Percentiles rank a stretch among this genome's conserved stretches.
phyloP scores from a whole-genome alignment of 2,329 filamentous ascomycete genomes.

The Thermoascus crustaceus region DNA sequence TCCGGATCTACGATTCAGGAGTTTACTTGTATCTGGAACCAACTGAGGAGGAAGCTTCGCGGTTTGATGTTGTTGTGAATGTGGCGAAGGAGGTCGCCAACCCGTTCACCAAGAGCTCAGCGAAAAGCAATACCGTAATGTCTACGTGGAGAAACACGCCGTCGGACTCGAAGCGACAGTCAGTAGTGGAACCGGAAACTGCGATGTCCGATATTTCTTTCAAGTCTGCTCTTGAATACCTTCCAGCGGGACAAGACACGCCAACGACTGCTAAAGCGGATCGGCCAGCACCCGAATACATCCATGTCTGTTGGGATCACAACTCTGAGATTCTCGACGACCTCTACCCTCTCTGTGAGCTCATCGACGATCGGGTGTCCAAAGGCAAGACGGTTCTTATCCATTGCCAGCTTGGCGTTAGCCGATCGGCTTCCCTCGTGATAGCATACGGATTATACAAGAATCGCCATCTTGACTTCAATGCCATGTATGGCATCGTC shows the following conservation, averaged over 20 bases:
- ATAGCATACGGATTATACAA: slow-evolving; percentile 60
- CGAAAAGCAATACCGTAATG: slow-evolving; percentile 32
- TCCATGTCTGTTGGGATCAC: slow-evolving; percentile 59
- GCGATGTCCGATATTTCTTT: slow-evolving; percentile 40
- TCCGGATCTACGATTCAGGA: slow-evolving; percentile 54
- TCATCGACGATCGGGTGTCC: slow-evolving; percentile 52
- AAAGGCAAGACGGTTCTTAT: slow-evolving; percentile 54
- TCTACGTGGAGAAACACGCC: slow-evolving; percentile 42
- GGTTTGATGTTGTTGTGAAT: slow-evolving; percentile 57
- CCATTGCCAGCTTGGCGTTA: slow-evolving; percentile 59
- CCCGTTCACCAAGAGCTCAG: slow-evolving; percentile 39
- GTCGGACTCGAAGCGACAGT: slow-evolving; percentile 23
- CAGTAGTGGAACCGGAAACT: slow-evolving; percentile 35
- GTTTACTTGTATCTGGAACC: slow-evolving; percentile 58
- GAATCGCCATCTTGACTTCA: slow-evolving; percentile 53
- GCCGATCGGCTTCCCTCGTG: slow-evolving; percentile 57
- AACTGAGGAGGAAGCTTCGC: slow-evolving; percentile 49
- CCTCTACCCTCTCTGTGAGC: slow-evolving; percentile 49
- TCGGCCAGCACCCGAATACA: slow-evolving; percentile 49
- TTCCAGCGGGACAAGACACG: slow-evolving; percentile 20
- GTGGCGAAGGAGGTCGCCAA: slow-evolving; percentile 59
- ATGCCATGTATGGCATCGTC: slow-evolving; percentile 56
- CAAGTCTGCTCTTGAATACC: slow-evolving; percentile 42
- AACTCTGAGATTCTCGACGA: slow-evolving; percentile 61
- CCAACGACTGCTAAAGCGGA: slow-evolving; percentile 25